These are phyloP conservation scores for Tetrahymena malaccensis DNA, from an alignment of 73 alveolate genomes.

Conservation along the genomic window DNA sequence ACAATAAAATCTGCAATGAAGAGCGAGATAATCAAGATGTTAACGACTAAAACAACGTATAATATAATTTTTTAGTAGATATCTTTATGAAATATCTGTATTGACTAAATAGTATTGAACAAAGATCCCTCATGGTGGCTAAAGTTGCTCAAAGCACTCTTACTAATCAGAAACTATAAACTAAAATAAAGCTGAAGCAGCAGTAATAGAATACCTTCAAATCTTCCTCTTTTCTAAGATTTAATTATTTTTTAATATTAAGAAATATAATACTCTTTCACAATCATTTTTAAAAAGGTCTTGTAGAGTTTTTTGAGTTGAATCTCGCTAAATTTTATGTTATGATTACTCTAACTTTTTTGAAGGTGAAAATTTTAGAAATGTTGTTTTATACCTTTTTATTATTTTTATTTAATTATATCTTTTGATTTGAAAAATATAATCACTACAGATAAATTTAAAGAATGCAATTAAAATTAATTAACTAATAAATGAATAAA, in stretches of 20 bases:
- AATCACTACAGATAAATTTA: no score
- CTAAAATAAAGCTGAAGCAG: not conserved
- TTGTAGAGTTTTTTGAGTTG: not conserved
- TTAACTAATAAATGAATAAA: no score
- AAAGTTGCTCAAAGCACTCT: not conserved
- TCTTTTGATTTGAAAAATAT: no score
- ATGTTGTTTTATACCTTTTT: not conserved
- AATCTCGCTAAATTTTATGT: not conserved
- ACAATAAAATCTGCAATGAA: not conserved
- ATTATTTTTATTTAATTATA: no score
- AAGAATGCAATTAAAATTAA: no score
- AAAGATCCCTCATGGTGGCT: not conserved
- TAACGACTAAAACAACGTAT: not conserved
- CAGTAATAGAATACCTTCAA: not conserved
- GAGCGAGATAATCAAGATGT: not conserved
- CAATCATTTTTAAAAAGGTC: not conserved
- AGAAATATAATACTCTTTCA: not conserved
- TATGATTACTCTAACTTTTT: not conserved
- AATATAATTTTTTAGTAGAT: no score
- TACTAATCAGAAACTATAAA: not conserved
- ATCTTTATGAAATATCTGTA: not conserved
- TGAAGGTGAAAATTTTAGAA: no score
- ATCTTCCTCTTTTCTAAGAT: not conserved
- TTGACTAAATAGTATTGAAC: not conserved
- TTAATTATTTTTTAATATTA: not conserved